Conservation (phyloP, 1,139 yeast genomes). For the Blastobotrys aristatus region DNA sequence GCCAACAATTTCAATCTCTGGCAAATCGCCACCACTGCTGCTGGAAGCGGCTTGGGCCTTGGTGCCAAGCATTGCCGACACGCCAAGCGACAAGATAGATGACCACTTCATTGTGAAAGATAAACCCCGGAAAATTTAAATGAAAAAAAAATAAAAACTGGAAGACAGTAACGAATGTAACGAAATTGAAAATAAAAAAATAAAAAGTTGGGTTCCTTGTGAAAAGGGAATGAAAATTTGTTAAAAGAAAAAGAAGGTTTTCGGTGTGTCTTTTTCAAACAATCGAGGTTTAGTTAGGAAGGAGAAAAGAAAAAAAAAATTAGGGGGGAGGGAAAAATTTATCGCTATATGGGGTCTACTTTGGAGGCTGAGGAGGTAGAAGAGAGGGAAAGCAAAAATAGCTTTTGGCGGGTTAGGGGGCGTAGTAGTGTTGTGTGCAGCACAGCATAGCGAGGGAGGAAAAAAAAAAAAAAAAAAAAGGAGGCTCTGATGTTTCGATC, state of each 20-base stretch:
- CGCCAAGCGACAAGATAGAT: slow-evolving; percentile 10
- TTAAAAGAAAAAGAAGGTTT: not conserved
- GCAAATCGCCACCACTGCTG: slow-evolving; percentile 25
- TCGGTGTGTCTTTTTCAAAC: too few species aligned
- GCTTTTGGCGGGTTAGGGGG: not conserved
- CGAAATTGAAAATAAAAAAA: not conserved
- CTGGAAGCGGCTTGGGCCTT: slow-evolving; percentile 17
- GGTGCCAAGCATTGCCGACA: slow-evolving; percentile 13
- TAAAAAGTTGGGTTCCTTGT: not conserved
- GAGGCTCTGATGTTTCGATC: not conserved
- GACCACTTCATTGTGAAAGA: slow-evolving; percentile 11
- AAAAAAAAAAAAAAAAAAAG: slow-evolving; percentile 1
- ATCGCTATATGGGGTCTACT: not conserved
- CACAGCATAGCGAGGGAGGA: slow-evolving; percentile 6
- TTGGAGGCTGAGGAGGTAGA: not conserved
- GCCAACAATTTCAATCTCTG: slow-evolving; percentile 37
- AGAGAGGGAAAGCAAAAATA: slow-evolving; percentile 6
- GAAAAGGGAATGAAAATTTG: not conserved
- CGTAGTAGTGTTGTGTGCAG: too few species aligned
- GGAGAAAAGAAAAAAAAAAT: slow-evolving; percentile 1
- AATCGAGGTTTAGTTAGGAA: not conserved
- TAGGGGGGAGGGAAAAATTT: slow-evolving; percentile 2
- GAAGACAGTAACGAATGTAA: too few species aligned
- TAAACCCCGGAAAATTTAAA: not conserved
- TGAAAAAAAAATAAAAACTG: not conserved